A percentile compares a stretch with the other conserved stretches of the same genome.
Conservation (phyloP, 257 asterid species). For the Primulina tabacum region DNA sequence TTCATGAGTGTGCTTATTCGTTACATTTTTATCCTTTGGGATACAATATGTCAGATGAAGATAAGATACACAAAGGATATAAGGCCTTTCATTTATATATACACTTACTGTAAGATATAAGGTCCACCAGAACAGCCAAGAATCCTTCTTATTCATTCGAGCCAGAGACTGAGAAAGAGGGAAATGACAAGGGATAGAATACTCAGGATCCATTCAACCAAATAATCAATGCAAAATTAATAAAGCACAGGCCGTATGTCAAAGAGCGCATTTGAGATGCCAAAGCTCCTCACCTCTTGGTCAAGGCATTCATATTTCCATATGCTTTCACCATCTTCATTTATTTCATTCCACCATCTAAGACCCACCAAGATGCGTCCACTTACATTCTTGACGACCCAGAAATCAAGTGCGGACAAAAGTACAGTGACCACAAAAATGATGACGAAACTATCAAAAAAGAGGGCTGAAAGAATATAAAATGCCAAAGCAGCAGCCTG, state of each 20-base stretch:
- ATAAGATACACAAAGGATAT: neutral
- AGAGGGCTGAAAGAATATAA: conserved; percentile 86
- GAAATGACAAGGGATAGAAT: conserved; percentile 5
- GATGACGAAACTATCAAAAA: conserved; percentile 81
- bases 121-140: conserved; percentile 99
- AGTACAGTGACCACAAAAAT: conserved; percentile 88
- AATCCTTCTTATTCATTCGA: conserved; percentile 94
- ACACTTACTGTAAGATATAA: conserved; percentile 74
- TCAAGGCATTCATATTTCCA: conserved; percentile 91
- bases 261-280: neutral
- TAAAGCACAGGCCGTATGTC: neutral
- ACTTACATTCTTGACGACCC: conserved; percentile 98
- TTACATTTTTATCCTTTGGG: neutral
- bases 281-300: conserved; percentile 50
- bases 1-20: conserved; percentile 4
- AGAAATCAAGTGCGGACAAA: conserved; percentile 88
- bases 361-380: conserved; percentile 95
- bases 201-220: neutral
- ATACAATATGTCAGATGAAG: neutral
- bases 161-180: conserved; percentile 65
- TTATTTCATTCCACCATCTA: conserved; percentile 98
- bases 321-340: conserved; percentile 82
- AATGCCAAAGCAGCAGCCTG: conserved; percentile 95
- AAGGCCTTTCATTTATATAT: conserved; percentile 10
- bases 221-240: conserved; percentile 1